A percentile compares a stretch with the other conserved stretches of the same genome.
Evolutionary conservation across 2,329 filamentous ascomycete species (phyloP).

Genomic region (Fusarium veterinarium): DNA sequence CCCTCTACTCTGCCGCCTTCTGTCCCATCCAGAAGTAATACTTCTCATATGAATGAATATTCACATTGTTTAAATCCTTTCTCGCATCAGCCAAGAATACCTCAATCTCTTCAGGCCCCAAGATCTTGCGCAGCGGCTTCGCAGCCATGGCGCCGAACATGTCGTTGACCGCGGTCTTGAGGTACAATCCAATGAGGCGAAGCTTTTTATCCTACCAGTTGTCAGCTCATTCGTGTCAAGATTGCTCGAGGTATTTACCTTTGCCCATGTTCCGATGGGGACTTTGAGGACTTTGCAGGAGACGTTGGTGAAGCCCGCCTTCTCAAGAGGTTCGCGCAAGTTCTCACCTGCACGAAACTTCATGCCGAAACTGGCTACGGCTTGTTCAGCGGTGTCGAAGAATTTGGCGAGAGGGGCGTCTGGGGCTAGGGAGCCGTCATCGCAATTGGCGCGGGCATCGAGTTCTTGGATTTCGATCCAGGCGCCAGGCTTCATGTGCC

Average conservation of each 20-base stretch:
- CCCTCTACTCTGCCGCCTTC: constrained; percentile 1
- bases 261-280: constrained; percentile 40
- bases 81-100: constrained; percentile 26
- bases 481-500: constrained; percentile 33
- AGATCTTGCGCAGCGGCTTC: constrained; percentile 32
- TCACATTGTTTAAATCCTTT: constrained; percentile 26
- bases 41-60: constrained; percentile 39
- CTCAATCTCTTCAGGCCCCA: constrained; percentile 33
- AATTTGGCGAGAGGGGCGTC: constrained; percentile 48
- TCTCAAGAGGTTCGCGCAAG: constrained; percentile 11
- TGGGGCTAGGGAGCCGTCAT: constrained; percentile 52
- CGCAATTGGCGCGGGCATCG: constrained; percentile 51
- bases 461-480: constrained; percentile 51
- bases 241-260: not conserved
- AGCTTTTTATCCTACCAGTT: constrained; percentile 33
- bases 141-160: constrained; percentile 44
- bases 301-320: constrained; percentile 36
- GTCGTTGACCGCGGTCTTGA: constrained; percentile 31
- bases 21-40: constrained; percentile 45
- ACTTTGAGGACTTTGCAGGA: constrained; percentile 37
- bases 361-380: constrained; percentile 48
- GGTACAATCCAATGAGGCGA: constrained; percentile 31
- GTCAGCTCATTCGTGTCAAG: rapidly evolving
- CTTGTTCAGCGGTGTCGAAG: constrained; percentile 35
- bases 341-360: constrained; percentile 45